Evolutionary conservation across 441 rosid genomes (phyloP), one percentile per base, ranked within the genome.

Genomic region (Gossypium schwendimanii): DNA sequence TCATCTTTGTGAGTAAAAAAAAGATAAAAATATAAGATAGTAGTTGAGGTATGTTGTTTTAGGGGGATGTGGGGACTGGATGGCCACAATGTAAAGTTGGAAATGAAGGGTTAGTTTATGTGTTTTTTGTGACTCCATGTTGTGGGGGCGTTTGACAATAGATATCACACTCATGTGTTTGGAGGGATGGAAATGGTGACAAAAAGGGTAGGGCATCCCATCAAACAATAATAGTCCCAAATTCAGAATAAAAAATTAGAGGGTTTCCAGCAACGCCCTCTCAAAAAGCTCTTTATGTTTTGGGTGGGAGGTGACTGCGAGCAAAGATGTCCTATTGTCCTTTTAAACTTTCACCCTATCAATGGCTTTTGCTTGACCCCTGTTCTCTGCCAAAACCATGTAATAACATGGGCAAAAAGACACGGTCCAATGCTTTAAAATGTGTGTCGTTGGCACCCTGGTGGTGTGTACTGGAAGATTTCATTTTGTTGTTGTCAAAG

Each of bases 121-220:
- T 58, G 78, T 36, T 36, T 68, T 36, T 75, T 53, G 31, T 41
- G 44, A 14, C 59, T 57, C 78, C 80, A 76, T 79, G 77, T 80
- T 81, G 87, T 81, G 84, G 87, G 63, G 83, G 28, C 70, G 62
- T 3, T 41, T 53, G 44, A 24, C 28, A 69, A 31, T 50, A 12
- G 72, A 70, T 52, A 18, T 14, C 41, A 36, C 60, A 20, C 60
- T 54, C 26, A 20, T 8, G 60, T 20, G 24, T 20, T 54, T 26
- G 63, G 36, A 36, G 39, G 63, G 63, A 24, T 59, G 63, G 63
- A 59, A 59, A 59, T 59, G 63, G 63, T 59, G 63, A 59, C 18
- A 59, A 59, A 55, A 28, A 55, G 28, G 69, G 78, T 75, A 73
- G 81, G 87, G 81, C 87, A 79, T 75, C 71, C 58, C 55, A 23